Evolutionary conservation across 768 basidiomycete genomes (phyloP), one percentile per base, ranked within the genome.

Genomic region (Crassisporium funariophilum): DNA sequence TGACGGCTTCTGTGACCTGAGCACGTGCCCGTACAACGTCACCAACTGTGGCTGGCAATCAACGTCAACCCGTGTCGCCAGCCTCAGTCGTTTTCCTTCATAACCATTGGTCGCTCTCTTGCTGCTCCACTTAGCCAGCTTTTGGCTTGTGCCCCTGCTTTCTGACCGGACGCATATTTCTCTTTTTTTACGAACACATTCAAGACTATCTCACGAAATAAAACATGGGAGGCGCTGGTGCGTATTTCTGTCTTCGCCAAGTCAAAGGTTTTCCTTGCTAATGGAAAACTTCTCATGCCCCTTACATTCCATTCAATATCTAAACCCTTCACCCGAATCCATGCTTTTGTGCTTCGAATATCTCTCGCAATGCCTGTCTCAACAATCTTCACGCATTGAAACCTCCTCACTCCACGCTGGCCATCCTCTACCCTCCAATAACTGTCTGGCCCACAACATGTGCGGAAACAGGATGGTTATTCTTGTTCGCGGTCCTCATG

Each of bases 401-500:
- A 35, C 21, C 20, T 16, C 19, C 13, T 20, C 21, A 21, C 27
- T 31, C 21, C 27, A 25, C 41, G 16, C 19, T 13, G 23, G 20
- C 33, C 25, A 16, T 25, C 35, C 41, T n/a, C n/a, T 24, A 22
- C 19, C 8, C 19, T 10, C 15, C 31, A 20, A 40, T 46, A 34
- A 36, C 47, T 34, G 47, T 33, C 16, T 31, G 47, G 42, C 50
- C 27, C 47, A 43, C 36, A 45, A 16, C 17, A 34, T 41, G 33
- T 20, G 20, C 15, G 47, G 31, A 50, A 36, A 35, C 45, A 95
- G 94, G 91, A 65, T 98, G 95, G 95, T 72, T 99, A 54, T 99
- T 97, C 75, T 81, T 98, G 58, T 94, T 98, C 66, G 83, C 92
- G 64, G 95, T 98, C 66, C 84, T 98, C 44, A 84, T 92, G 83